Evolutionary conservation across 768 basidiomycete species (phyloP), one percentile per base, ranked within the genome.

Genomic region (Mycena crocata): DNA sequence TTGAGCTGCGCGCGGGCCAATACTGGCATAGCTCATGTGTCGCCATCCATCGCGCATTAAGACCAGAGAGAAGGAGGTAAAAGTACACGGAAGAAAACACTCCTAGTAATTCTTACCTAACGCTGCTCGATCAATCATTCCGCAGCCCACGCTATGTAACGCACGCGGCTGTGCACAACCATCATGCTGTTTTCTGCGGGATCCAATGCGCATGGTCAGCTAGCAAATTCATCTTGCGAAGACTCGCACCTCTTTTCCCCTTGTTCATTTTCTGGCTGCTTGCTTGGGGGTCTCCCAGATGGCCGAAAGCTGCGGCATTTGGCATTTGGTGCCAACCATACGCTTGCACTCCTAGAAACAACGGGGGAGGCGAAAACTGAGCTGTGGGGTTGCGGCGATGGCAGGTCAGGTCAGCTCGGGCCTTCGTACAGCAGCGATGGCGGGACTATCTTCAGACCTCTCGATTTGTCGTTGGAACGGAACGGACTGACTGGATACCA

Each of bases 321-420:
- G 68, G 86, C 86, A 1, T 86, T 85, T 50, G 92, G 95, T 1
- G 90, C 93, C 3, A 94, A 93, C 67, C 95, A 97, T 73, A 90
- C 95, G 0, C 76, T 97, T 0, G 74, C 89, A 9, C 83, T 97
- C 15, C 75, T 93, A n/a, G 80, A 82, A 62, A 31, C 56, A 10
- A 64, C 68, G n/a, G 75, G 74, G 15, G 40, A 50, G 24, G 55
- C 35, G 17, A 68, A 54, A 1, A 74, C 67, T 15, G 83, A 87
- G 56, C 75, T 96, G 7, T 94, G 93, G 88, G 93, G 89, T 0
- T 87, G 87, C 61, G 96, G 96, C 5, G 90, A 92, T 61, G 90
- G 91, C 24, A 74, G 80, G 1, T 79, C 77, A 55, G 93, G 93
- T 0, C 96, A 97, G 71, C 86, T 96, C 1, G 94, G 93, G 7